A percentile compares a stretch with the other conserved stretches of the same genome.
These are phyloP conservation scores for Phlebiopsis gigantea DNA, from an alignment of 768 basidiomycete genomes.

Conservation along the genomic window DNA sequence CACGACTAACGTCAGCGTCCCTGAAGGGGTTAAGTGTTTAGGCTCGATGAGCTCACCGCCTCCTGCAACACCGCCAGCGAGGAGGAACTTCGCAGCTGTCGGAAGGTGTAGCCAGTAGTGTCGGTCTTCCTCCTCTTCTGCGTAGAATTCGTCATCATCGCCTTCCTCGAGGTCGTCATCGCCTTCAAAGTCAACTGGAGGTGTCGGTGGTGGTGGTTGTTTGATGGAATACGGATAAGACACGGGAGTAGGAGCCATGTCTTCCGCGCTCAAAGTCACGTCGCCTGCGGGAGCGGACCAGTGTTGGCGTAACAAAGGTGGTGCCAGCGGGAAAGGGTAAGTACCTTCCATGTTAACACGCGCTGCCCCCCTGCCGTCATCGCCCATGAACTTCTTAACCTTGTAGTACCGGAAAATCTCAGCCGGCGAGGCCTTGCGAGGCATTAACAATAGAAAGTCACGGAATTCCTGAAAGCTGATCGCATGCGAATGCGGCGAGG, in stretches of 20 bases:
- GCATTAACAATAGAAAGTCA: conserved; percentile 83
- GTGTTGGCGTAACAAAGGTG: neutral
- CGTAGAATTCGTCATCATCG: conserved; percentile 38
- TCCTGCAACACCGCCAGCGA: conserved; percentile 93
- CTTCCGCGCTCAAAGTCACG: conserved; percentile 73
- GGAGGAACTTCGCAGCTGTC: conserved; percentile 81
- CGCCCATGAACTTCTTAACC: conserved; percentile 58
- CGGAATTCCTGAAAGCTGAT: conserved; percentile 85
- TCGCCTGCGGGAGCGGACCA: conserved; percentile 47
- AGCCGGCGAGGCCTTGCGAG: conserved; percentile 69
- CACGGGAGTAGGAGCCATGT: conserved; percentile 37
- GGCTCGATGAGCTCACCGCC: conserved; percentile 57
- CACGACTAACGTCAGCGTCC: conserved; percentile 2
- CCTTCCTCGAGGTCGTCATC: conserved; percentile 27
- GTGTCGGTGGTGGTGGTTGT: conserved; percentile 9
- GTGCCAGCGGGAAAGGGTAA: conserved; percentile 10
- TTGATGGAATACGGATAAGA: conserved; percentile 7
- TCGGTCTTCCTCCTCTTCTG: conserved; percentile 52
- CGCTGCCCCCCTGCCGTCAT: conserved; percentile 73
- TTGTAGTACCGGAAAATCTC: conserved; percentile 88
- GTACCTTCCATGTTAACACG: conserved; percentile 88
- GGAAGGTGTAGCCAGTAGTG: conserved; percentile 59
- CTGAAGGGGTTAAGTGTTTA: neutral
- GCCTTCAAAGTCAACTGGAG: conserved; percentile 24
- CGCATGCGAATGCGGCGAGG: conserved; percentile 60